A percentile compares a stretch with the other conserved stretches of the same genome.
These are phyloP conservation scores for Gossypium rotundifolium DNA, from an alignment of 345 rosid species.

Conservation along the genomic window DNA sequence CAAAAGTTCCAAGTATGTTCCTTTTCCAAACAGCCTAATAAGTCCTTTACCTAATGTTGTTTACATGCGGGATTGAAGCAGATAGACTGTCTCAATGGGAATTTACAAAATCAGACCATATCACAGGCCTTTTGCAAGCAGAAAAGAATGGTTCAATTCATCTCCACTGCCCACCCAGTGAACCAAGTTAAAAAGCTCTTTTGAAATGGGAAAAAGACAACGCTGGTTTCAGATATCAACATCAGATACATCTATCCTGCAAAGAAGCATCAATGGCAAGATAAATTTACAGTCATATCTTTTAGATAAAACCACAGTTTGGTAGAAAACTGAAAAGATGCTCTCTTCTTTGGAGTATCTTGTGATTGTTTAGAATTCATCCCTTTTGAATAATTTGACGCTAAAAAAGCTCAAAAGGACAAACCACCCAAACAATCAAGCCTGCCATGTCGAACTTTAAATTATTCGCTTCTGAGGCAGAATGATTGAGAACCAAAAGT, in stretches of 20 bases:
- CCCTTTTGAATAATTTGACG: background rate
- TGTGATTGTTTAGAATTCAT: background rate
- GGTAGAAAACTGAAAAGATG: background rate
- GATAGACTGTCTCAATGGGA: background rate
- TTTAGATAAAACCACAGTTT: background rate
- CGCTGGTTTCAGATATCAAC: background rate
- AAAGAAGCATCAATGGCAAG: background rate
- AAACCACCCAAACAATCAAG: background rate
- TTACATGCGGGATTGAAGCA: background rate
- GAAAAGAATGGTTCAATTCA: background rate
- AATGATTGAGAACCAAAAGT: background rate
- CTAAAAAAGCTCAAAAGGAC: background rate
- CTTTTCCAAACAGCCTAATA: background rate
- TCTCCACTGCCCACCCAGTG: background rate
- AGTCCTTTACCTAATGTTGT: background rate
- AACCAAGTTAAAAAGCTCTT: background rate
- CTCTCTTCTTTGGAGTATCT: background rate
- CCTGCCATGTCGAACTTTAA: too few relatives aligned
- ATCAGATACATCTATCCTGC: background rate
- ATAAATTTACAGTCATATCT: background rate
- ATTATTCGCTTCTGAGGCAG: background rate
- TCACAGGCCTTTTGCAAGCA: background rate
- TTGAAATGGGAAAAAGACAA: background rate
- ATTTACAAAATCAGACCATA: background rate
- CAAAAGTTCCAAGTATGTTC: background rate